Percentiles rank a stretch among this genome's conserved stretches.
Evolutionary conservation across 768 basidiomycete species (phyloP).

Genomic region (Amyloporia xantha): DNA sequence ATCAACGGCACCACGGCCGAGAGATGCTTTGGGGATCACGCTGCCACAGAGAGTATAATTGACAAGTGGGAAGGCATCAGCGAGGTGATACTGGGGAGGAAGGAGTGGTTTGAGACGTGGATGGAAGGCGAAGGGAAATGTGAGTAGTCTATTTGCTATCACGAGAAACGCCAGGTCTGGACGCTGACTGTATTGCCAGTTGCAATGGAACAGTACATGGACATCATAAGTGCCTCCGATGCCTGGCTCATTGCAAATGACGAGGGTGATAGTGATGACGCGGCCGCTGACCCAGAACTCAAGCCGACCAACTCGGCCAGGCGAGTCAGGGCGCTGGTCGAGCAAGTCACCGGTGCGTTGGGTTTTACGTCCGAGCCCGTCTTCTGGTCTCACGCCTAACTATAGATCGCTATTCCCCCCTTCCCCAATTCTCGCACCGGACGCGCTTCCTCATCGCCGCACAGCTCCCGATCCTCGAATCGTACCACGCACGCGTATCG

Average conservation of each 20-base stretch:
- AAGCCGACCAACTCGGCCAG: conserved; percentile 81
- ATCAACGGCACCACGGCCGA: conserved; percentile 45
- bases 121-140: conserved; percentile 83
- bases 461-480: conserved; percentile 78
- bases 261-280: conserved; percentile 38
- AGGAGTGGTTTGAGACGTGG: conserved; percentile 92
- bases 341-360: conserved; percentile 78
- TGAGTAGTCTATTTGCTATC: conserved; percentile 38
- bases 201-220: conserved; percentile 79
- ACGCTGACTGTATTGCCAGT: too few species aligned
- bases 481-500: conserved; percentile 71
- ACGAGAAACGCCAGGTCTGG: too few species aligned
- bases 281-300: conserved; percentile 32
- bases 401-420: conserved; percentile 83
- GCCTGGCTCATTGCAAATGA: conserved; percentile 84
- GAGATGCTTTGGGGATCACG: conserved; percentile 16
- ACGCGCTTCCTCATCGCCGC: conserved; percentile 78
- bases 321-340: conserved; percentile 75
- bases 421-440: conserved; percentile 72
- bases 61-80: conserved; percentile 70
- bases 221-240: conserved; percentile 71
- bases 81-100: conserved; percentile 71
- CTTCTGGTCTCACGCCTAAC: not conserved
- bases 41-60: conserved; percentile 15
- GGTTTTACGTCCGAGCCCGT: not conserved